These are phyloP conservation scores for Heracleum sosnowskyi DNA, from an alignment of 129 eudicot genomes.

Conservation along the genomic window DNA sequence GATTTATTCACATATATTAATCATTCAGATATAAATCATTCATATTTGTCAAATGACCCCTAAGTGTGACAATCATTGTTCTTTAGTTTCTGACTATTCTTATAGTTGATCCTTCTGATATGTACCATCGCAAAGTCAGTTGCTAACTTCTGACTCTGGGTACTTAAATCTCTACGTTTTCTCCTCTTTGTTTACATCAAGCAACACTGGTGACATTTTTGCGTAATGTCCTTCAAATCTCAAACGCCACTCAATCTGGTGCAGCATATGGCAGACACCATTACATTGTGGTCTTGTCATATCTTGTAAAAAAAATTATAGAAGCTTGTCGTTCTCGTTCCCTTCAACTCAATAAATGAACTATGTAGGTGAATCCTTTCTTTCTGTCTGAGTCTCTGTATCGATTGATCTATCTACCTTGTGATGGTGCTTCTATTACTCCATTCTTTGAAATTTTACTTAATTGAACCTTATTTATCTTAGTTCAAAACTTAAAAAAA, in stretches of 20 bases:
- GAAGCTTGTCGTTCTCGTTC: constrained; percentile 22
- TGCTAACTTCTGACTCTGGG: constrained; percentile 78
- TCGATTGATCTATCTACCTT: no score
- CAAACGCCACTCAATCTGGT: constrained; percentile 49
- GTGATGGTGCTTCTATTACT: no score
- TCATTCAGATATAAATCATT: no score
- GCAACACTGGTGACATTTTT: constrained; percentile 35
- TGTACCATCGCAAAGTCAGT: constrained; percentile 56
- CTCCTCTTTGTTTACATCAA: constrained; percentile 62
- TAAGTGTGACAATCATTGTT: constrained; percentile 78
- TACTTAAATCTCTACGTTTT: constrained; percentile 58
- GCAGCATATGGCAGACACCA: constrained; percentile 31
- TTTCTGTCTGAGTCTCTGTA: no score
- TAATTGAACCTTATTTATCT: no score
- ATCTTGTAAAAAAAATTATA: constrained; percentile 30
- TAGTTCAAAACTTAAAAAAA: no score
- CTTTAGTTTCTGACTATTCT: constrained; percentile 75
- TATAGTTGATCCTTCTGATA: constrained; percentile 30
- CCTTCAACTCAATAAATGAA: constrained; percentile 23
- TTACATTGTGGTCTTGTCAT: constrained; percentile 24
- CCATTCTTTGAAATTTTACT: no score
- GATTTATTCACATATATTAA: no score
- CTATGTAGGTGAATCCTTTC: no score
- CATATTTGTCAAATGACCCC: no score
- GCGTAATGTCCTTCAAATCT: constrained; percentile 45